phyloP scores from a whole-genome alignment of 2,329 filamentous ascomycete species.

The Penicillium sp. region DNA sequence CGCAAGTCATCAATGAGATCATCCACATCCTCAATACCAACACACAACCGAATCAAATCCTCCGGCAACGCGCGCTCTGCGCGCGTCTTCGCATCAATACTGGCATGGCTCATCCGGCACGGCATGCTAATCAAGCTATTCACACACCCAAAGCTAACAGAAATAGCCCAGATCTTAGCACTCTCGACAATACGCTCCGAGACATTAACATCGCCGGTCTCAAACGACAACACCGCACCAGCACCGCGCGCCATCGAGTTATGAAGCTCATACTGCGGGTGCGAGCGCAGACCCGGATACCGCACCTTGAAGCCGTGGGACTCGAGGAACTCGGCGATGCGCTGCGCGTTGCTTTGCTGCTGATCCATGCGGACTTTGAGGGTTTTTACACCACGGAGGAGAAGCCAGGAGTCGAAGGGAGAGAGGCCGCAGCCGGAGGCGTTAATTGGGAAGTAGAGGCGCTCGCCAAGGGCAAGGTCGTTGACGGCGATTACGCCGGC shows the following conservation, averaged over 20 bases:
- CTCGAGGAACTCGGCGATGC: slow-evolving; percentile 90
- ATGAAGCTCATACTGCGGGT: slow-evolving; percentile 94
- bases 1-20: slow-evolving; percentile 92
- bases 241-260: slow-evolving; percentile 93
- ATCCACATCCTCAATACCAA: slow-evolving; percentile 90
- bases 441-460: slow-evolving; percentile 96
- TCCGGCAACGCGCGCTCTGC: slow-evolving; percentile 89
- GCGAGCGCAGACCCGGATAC: slow-evolving; percentile 89
- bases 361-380: slow-evolving; percentile 98
- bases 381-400: slow-evolving; percentile 95
- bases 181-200: slow-evolving; percentile 94
- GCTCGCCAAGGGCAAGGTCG: slow-evolving; percentile 75
- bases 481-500: slow-evolving; percentile 94
- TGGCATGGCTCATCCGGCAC: slow-evolving; percentile 98
- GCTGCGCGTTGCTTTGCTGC: slow-evolving; percentile 88
- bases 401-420: slow-evolving; percentile 92
- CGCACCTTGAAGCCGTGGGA: slow-evolving; percentile 88
- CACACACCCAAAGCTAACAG: slow-evolving; percentile 95
- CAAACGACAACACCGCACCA: slow-evolving; percentile 91
- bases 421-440: slow-evolving; percentile 89
- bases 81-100: slow-evolving; percentile 92
- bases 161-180: slow-evolving; percentile 88
- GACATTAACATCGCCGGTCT: slow-evolving; percentile 80
- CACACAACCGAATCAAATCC: slow-evolving; percentile 91
- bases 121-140: slow-evolving; percentile 99